Percentiles rank a stretch among this genome's conserved stretches.
phyloP scores from a whole-genome alignment of 495 filamentous ascomycete genomes.

The Penicillium ucsense region DNA sequence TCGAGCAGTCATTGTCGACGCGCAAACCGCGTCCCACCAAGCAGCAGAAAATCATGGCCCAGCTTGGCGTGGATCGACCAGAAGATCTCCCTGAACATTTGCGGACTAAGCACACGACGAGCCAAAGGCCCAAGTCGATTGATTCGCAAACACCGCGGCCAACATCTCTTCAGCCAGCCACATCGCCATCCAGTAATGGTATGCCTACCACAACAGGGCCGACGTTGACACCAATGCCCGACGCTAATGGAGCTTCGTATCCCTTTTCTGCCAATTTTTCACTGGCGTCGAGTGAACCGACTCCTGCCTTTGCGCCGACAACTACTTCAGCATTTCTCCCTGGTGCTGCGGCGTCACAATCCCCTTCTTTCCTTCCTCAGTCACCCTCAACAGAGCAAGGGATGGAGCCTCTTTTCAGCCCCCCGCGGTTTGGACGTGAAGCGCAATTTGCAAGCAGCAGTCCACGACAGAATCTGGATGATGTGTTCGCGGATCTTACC shows the following conservation, averaged over 20 bases:
- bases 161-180: conserved; percentile 19
- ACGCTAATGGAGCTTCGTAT: conserved; percentile 23
- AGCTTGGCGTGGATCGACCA: conserved; percentile 74
- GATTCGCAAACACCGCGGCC: conserved; percentile 20
- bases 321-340: conserved; percentile 34
- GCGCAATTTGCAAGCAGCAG: conserved; percentile 28
- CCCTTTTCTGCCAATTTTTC: conserved; percentile 35
- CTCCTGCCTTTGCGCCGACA: conserved; percentile 30
- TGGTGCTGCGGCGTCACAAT: conserved; percentile 20
- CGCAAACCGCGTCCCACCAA: conserved; percentile 96
- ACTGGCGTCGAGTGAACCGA: conserved; percentile 27
- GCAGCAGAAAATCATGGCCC: conserved; percentile 87
- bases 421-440: conserved; percentile 28
- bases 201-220: conserved; percentile 19
- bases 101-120: conserved; percentile 61
- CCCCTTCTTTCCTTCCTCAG: conserved; percentile 32
- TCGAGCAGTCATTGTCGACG: conserved; percentile 83
- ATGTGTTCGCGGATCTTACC: conserved; percentile 39
- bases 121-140: conserved; percentile 38
- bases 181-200: conserved; percentile 17
- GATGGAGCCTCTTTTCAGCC: conserved; percentile 33
- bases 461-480: conserved; percentile 34
- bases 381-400: conserved; percentile 29
- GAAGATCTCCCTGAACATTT: conserved; percentile 79
- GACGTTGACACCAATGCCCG: conserved; percentile 27